Evolutionary conservation across 805 yeast species (phyloP), one percentile per base, ranked within the genome.

Genomic region (Zygoascus flipseniorum): DNA sequence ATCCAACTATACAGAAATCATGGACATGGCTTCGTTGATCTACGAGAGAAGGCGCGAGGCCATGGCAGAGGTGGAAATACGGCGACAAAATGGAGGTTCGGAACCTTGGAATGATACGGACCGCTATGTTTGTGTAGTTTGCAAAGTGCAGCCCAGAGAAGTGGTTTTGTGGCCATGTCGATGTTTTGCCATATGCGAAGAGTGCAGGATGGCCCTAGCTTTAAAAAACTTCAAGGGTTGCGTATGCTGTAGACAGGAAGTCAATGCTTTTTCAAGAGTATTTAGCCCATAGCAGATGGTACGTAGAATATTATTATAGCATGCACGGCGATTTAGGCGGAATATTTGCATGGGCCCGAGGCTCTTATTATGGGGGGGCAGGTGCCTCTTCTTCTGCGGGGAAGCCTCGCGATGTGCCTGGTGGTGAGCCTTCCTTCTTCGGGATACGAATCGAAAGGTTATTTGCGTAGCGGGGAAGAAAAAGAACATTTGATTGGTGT

Each of bases 151-250:
- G 54, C 78, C 81, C 5, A 75, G 97, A 58, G 86, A 84, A 54
- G 79, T 90, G 43, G 82, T 90, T 8, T 72, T 92, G 2, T 90
- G 97, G 97, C 97, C 97, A 0, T 90, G 97, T 65, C 79, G 81
- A 60, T 90, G 97, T 67, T 79, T 90, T 53, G 89, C 96, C 0
- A 73, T 90, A 5, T 90, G 97, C 67, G 96, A 89, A 58, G 76
- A 79, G 26, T 90, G 97, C 64, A 76, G 97, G 16, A 72, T 82
- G 10, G 79, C 85, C 16, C 73, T 90, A 51, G 88, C 87, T 8
- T 70, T 83, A 35, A 77, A 89, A 56, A 85, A 86, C 11, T 83
- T 84, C 63, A 79, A 78, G 54, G 84, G 83, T 0, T 90, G 97
- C 68, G 92, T 89, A 0, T 86, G 95, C 62, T 90, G 97, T 63